Evolutionary conservation across 768 basidiomycete genomes (phyloP).

Genomic region (Hygrocybe coccinea): DNA sequence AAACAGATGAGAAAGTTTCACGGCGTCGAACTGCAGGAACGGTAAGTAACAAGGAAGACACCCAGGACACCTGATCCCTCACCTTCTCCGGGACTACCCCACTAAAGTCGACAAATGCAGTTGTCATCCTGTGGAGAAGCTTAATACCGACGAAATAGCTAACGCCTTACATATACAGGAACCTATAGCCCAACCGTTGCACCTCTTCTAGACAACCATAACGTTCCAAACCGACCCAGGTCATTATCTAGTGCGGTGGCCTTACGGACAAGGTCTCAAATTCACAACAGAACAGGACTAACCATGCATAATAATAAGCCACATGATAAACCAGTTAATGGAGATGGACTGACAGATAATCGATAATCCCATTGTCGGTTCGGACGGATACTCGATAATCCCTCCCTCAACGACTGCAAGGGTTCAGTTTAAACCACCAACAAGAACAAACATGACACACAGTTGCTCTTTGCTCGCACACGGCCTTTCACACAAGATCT

Average conservation of each 20-base stretch:
- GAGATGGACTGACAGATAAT: slow-evolving; percentile 71
- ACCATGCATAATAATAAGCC: slow-evolving; percentile 49
- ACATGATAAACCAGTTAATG: neutral
- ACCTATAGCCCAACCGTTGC: slow-evolving; percentile 89
- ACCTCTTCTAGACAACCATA: slow-evolving; percentile 95
- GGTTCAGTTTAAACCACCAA: slow-evolving; percentile 16
- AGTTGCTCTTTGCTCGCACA: slow-evolving; percentile 96
- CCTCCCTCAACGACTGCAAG: slow-evolving; percentile 82
- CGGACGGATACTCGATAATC: slow-evolving; percentile 90
- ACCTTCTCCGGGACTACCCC: slow-evolving; percentile 98
- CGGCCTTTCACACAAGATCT: slow-evolving; percentile 92
- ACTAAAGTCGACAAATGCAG: slow-evolving; percentile 93
- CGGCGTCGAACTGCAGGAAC: slow-evolving; percentile 76
- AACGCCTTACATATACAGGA: slow-evolving; percentile 82
- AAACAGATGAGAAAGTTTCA: slow-evolving; percentile 90
- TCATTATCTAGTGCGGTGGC: slow-evolving; percentile 99
- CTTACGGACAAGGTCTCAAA: slow-evolving; percentile 29
- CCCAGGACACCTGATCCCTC: neutral
- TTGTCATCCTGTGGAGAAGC: slow-evolving; percentile 74
- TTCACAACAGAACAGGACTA: slow-evolving; percentile 15
- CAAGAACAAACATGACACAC: slow-evolving; percentile 32
- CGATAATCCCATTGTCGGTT: slow-evolving; percentile 99
- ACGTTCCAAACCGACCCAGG: slow-evolving; percentile 94
- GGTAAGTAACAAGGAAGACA: neutral
- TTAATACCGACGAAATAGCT: neutral